Evolutionary conservation across 2,329 filamentous ascomycete genomes (phyloP).

Genomic region (Hyphodiscus sp.): DNA sequence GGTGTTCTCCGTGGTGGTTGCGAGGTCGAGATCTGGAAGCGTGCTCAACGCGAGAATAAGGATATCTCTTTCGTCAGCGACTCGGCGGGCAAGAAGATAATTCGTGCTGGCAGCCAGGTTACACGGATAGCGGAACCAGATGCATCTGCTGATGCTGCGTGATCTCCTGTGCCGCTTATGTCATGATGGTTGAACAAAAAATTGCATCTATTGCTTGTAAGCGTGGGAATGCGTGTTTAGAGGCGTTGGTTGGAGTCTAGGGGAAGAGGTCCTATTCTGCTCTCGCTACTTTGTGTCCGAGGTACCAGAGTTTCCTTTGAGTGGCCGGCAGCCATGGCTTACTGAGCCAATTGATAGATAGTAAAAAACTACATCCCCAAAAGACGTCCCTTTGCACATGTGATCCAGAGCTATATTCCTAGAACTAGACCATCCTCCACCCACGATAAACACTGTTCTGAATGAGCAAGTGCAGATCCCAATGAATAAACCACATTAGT

Average conservation of each 20-base stretch:
- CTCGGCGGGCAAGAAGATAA: slow-evolving; percentile 71
- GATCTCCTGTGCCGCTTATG: slow-evolving; percentile 12
- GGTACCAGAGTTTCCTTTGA: not conserved
- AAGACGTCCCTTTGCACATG: no score
- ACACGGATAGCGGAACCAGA: slow-evolving; percentile 78
- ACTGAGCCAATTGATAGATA: not conserved
- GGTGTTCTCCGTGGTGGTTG: slow-evolving; percentile 81
- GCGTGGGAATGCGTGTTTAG: slow-evolving; percentile 12
- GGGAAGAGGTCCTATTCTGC: not conserved
- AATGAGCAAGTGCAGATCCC: no score
- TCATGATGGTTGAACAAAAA: not conserved
- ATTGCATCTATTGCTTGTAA: slow-evolving; percentile 11
- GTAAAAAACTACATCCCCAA: not conserved
- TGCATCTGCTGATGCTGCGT: slow-evolving; percentile 79
- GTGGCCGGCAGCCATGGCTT: not conserved
- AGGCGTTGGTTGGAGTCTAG: slow-evolving; percentile 9
- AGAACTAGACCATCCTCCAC: no score
- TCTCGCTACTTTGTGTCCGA: not conserved
- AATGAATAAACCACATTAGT: no score
- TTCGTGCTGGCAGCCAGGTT: slow-evolving; percentile 78
- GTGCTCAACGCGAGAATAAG: slow-evolving; percentile 77
- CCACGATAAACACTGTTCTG: no score
- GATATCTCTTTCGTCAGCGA: slow-evolving; percentile 76
- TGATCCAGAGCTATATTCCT: no score
- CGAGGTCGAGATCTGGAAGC: slow-evolving; percentile 92